Evolutionary conservation across 768 basidiomycete genomes (phyloP).

Genomic region (Scleroderma citrinum): DNA sequence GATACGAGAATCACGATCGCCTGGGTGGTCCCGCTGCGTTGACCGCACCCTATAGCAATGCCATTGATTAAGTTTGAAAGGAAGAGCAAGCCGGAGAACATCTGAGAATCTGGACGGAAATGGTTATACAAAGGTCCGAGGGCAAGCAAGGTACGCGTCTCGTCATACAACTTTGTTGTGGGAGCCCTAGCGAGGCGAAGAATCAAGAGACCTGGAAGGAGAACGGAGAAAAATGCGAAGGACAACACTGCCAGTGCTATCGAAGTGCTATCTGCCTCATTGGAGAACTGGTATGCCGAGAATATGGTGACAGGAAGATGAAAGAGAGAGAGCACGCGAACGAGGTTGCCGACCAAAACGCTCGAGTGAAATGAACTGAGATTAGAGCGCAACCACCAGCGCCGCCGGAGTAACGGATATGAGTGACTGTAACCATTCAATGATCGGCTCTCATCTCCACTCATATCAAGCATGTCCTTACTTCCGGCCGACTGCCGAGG

Average conservation of each 20-base stretch:
- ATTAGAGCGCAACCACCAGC: conserved; percentile 39
- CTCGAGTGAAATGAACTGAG: conserved; percentile 77
- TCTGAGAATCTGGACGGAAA: conserved; percentile 85
- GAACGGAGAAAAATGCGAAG: conserved; percentile 73
- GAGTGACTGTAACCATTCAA: conserved; percentile 19
- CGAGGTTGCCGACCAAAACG: conserved; percentile 83
- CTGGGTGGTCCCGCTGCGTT: conserved; percentile 86
- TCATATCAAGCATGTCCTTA: conserved; percentile 46
- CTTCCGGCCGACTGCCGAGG: conserved; percentile 39
- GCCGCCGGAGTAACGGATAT: conserved; percentile 23
- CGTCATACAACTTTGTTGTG: conserved; percentile 90
- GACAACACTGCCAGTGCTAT: conserved; percentile 77
- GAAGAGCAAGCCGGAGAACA: conserved; percentile 80
- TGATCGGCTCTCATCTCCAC: conserved; percentile 25
- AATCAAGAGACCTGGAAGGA: conserved; percentile 69
- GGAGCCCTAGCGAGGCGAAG: conserved; percentile 74
- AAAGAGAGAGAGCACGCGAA: conserved; percentile 86
- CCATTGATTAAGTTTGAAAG: conserved; percentile 79
- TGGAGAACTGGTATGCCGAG: conserved; percentile 61
- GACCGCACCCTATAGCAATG: conserved; percentile 82
- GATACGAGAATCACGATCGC: conserved; percentile 85
- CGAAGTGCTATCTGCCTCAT: conserved; percentile 46
- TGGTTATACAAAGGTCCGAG: conserved; percentile 94
- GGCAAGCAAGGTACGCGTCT: conserved; percentile 84
- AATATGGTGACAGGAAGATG: conserved; percentile 93